Conservation (phyloP, 2,329 filamentous ascomycete species). For the Ceratocystis ficicola region DNA sequence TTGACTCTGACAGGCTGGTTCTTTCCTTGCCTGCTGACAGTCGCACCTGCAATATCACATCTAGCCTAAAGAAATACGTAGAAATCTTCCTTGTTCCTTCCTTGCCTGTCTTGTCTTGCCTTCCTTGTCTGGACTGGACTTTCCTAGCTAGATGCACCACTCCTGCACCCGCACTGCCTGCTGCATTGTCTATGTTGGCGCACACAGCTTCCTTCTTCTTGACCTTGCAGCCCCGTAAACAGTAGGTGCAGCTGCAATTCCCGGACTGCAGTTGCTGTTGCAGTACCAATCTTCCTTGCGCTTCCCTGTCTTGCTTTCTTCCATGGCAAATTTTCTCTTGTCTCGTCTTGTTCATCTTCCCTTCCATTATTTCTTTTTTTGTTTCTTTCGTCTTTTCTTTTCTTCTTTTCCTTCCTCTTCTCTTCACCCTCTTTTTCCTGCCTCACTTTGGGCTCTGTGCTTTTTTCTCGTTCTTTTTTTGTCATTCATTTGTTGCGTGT, state of each 20-base stretch:
- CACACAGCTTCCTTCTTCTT: neutral
- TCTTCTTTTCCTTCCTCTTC: neutral
- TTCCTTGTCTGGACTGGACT: neutral
- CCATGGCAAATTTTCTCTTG: neutral
- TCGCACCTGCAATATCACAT: no score
- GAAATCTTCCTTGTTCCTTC: neutral
- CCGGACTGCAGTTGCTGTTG: conserved; percentile 2
- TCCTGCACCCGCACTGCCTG: neutral
- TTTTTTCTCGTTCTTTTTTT: conserved; percentile 3
- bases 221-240: neutral
- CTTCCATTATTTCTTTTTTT: conserved; percentile 2
- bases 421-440: neutral
- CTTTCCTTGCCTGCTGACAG: no score
- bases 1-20: neutral
- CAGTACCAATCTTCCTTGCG: neutral
- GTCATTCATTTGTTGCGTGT: conserved; percentile 13
- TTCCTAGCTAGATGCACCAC: neutral
- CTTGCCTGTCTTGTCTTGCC: neutral
- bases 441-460: conserved; percentile 4
- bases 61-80: no score
- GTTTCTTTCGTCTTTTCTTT: conserved; percentile 3
- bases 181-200: neutral
- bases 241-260: neutral
- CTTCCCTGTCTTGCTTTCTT: neutral
- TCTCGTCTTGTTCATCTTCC: conserved; percentile 5